Conservation (phyloP, 768 basidiomycete genomes). For the Panaeolus cyanescens region DNA sequence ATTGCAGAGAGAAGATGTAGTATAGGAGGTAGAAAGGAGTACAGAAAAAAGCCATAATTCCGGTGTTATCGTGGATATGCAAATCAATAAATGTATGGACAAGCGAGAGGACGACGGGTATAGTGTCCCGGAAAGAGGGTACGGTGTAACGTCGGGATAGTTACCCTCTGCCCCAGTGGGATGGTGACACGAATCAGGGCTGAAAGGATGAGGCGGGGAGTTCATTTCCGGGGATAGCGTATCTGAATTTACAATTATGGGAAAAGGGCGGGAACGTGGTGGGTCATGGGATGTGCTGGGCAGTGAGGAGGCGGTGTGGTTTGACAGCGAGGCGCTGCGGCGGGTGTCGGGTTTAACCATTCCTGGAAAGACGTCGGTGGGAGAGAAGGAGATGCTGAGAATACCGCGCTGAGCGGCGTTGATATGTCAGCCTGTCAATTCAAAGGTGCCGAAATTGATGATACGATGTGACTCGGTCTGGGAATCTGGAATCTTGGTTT, state of each 20-base stretch:
- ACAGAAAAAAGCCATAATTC: conserved; percentile 1
- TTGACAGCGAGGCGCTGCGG: conserved; percentile 4
- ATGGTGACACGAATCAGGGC: not conserved
- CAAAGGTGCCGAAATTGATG: conserved; percentile 19
- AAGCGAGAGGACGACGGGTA: not conserved
- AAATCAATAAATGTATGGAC: not conserved
- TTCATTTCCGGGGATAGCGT: conserved; percentile 1
- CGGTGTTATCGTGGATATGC: not conserved
- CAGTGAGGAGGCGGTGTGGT: conserved; percentile 2
- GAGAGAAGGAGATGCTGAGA: conserved; percentile 12
- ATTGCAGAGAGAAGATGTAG: not conserved
- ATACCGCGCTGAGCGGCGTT: conserved; percentile 22
- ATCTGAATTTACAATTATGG: not conserved
- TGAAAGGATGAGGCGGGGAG: not conserved
- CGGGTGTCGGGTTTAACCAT: conserved; percentile 1
- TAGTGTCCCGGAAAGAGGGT: not conserved
- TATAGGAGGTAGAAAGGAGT: not conserved
- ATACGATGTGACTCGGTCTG: conserved; percentile 31
- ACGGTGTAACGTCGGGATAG: conserved; percentile 2
- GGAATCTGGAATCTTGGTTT: conserved; percentile 13
- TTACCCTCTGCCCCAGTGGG: conserved; percentile 1
- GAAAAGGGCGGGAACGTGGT: conserved; percentile 3
- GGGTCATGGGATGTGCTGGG: not conserved
- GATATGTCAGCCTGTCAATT: conserved; percentile 22
- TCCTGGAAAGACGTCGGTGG: not conserved